These are phyloP conservation scores for Odonthalia washingtoniensis DNA, from an alignment of 31 red algal genomes.

Conservation along the genomic window DNA sequence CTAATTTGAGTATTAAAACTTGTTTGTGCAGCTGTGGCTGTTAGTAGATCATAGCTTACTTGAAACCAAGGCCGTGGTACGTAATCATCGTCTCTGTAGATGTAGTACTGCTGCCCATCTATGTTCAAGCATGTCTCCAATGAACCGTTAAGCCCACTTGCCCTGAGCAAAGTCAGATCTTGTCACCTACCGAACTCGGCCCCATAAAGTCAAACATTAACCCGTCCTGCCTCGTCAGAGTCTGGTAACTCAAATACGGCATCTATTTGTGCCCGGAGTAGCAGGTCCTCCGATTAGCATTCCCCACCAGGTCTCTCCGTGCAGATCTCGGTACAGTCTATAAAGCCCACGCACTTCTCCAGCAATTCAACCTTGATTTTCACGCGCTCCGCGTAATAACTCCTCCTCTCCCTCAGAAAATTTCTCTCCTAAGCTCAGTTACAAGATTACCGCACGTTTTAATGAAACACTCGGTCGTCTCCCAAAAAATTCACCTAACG, in stretches of 20 bases:
- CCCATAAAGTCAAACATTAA: conserved; percentile 32
- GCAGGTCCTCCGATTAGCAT: conserved; percentile 11
- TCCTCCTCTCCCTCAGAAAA: too few species aligned
- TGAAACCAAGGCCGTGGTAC: conserved; percentile 39
- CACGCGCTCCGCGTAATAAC: too few species aligned
- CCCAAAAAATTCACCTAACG: conserved; percentile 39
- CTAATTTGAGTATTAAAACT: conserved; percentile 44
- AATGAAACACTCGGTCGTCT: too few species aligned
- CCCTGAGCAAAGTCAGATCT: conserved; percentile 33
- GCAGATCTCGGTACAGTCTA: conserved; percentile 24
- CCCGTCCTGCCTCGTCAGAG: conserved; percentile 37
- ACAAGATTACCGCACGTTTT: too few species aligned
- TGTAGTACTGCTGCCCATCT: conserved; percentile 62
- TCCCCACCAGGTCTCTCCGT: conserved; percentile 8
- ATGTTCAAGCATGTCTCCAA: not conserved
- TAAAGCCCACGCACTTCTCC: not conserved
- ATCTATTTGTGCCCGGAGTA: conserved; percentile 44
- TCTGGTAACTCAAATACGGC: conserved; percentile 43
- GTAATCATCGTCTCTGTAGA: conserved; percentile 49
- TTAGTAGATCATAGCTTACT: not conserved
- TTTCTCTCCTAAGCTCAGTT: too few species aligned
- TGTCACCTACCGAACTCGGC: conserved; percentile 35
- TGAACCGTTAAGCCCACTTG: conserved; percentile 1
- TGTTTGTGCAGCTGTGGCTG: not conserved
- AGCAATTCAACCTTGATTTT: not conserved